Evolutionary conservation across 2,329 filamentous ascomycete genomes (phyloP).

Genomic region (Phialophora chinensis): DNA sequence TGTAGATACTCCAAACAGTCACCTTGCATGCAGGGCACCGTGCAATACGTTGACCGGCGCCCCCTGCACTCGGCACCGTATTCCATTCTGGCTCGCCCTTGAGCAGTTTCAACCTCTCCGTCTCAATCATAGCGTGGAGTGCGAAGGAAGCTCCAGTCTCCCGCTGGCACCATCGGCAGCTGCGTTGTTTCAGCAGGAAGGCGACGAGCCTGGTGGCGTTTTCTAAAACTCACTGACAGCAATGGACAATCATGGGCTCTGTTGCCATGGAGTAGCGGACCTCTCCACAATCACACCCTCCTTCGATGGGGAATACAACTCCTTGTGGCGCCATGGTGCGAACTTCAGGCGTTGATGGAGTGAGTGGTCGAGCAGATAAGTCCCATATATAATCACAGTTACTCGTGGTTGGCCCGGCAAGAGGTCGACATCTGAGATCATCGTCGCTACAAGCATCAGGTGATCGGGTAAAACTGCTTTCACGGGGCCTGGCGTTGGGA

Average conservation of each 20-base stretch:
- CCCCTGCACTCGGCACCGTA: conserved; percentile 50
- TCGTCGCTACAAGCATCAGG: conserved; percentile 18
- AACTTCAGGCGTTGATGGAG: neutral
- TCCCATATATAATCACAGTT: neutral
- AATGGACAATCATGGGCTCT: conserved; percentile 34
- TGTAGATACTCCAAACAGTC: conserved; percentile 53
- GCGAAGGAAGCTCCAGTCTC: conserved; percentile 36
- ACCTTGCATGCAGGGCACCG: conserved; percentile 53
- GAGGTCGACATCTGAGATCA: neutral
- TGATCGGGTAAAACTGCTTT: conserved; percentile 22
- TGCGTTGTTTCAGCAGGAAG: conserved; percentile 19
- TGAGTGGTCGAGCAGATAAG: neutral
- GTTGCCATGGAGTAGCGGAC: conserved; percentile 29
- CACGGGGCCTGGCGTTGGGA: neutral
- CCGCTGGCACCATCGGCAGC: conserved; percentile 36
- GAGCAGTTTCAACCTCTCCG: conserved; percentile 45
- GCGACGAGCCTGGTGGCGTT: conserved; percentile 2
- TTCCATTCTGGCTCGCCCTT: conserved; percentile 39
- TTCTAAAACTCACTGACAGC: conserved; percentile 33
- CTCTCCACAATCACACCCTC: conserved; percentile 33
- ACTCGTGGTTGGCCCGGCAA: conserved; percentile 8
- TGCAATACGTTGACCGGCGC: conserved; percentile 49
- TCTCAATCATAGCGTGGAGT: conserved; percentile 35
- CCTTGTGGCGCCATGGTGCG: conserved; percentile 28
- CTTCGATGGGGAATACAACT: conserved; percentile 26